These are phyloP conservation scores for Lagenaria siceraria DNA, from an alignment of 306 rosid genomes.

Conservation along the genomic window DNA sequence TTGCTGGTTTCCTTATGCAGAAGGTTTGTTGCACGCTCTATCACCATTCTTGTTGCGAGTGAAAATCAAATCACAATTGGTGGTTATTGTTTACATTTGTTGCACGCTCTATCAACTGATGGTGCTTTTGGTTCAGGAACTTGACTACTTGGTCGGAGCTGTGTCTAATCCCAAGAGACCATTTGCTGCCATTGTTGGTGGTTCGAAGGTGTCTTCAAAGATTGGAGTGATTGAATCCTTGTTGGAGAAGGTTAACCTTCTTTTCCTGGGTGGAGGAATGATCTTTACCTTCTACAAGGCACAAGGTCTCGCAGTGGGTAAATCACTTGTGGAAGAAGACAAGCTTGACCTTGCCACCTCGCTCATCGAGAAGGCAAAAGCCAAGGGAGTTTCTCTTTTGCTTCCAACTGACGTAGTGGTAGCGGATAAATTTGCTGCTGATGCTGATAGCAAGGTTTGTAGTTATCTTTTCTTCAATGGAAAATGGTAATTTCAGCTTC, in stretches of 20 bases:
- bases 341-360: slow-evolving; percentile 62
- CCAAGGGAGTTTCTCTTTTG: slow-evolving; percentile 68
- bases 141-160: slow-evolving; percentile 85
- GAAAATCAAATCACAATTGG: neutral
- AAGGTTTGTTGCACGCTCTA: slow-evolving; percentile 32
- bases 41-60: neutral
- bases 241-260: slow-evolving; percentile 66
- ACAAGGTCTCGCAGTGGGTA: slow-evolving; percentile 69
- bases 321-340: slow-evolving; percentile 91
- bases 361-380: slow-evolving; percentile 72
- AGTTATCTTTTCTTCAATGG: neutral
- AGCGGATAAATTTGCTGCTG: slow-evolving; percentile 84
- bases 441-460: slow-evolving; percentile 77
- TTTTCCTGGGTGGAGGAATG: slow-evolving; percentile 90
- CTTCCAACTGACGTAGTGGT: slow-evolving; percentile 86
- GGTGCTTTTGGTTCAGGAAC: slow-evolving; percentile 45
- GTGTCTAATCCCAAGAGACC: slow-evolving; percentile 87
- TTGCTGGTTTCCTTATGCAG: slow-evolving; percentile 94
- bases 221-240: slow-evolving; percentile 89
- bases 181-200: slow-evolving; percentile 93
- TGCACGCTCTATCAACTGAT: too few relatives aligned
- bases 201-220: slow-evolving; percentile 87
- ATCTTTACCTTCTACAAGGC: slow-evolving; percentile 92
- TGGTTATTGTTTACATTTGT: too few relatives aligned
- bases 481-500: neutral